Percentiles rank a stretch among this genome's conserved stretches.
Conservation (phyloP, 768 basidiomycete species). For the Macrolepiota fuliginosa region DNA sequence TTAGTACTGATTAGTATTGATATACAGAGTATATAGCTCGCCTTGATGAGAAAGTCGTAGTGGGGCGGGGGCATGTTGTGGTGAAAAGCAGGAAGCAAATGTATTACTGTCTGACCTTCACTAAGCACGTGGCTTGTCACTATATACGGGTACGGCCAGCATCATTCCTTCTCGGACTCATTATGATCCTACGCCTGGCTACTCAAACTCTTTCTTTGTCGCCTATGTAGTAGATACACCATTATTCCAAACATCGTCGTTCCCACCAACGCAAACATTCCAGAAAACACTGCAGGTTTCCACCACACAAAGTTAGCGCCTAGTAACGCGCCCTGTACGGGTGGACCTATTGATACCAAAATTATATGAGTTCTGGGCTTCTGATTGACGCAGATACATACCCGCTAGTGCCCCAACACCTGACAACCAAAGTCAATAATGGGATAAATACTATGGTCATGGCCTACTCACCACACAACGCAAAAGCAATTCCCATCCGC, state of each 20-base stretch:
- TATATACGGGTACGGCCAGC: too few species aligned
- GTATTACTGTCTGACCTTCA: not conserved
- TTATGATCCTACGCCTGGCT: not conserved
- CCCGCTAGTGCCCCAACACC: constrained; percentile 16
- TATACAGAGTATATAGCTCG: constrained; percentile 25
- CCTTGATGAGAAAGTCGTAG: constrained; percentile 98
- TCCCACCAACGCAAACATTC: constrained; percentile 2
- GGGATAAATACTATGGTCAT: not conserved
- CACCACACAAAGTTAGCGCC: constrained; percentile 14
- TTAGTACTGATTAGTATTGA: constrained; percentile 4
- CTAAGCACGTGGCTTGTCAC: constrained; percentile 9
- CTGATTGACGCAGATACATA: constrained; percentile 1
- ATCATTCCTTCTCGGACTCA: too few species aligned
- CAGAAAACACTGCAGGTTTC: constrained; percentile 17
- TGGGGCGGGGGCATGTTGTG: constrained; percentile 80
- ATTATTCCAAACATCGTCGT: not conserved
- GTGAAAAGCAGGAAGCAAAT: not conserved
- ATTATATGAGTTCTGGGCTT: not conserved
- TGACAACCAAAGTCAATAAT: not conserved
- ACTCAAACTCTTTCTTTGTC: not conserved
- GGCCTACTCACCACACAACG: constrained; percentile 13
- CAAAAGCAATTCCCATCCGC: constrained; percentile 18
- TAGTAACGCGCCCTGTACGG: constrained; percentile 16
- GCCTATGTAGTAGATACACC: not conserved
- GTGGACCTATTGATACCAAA: constrained; percentile 13